Conservation (phyloP, 2,329 filamentous ascomycete genomes). For the Xylaria sp. region DNA sequence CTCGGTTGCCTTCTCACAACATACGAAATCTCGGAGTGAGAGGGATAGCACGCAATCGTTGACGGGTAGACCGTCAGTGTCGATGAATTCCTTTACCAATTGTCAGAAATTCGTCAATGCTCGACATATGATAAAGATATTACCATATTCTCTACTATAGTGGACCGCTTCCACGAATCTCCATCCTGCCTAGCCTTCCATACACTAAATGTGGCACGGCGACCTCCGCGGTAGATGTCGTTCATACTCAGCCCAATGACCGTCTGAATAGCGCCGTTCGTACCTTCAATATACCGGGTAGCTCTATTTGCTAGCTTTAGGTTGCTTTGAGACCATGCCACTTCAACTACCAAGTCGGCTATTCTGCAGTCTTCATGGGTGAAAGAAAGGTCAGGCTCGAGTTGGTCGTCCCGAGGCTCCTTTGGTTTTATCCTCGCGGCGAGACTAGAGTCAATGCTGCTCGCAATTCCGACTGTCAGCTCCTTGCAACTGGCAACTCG, state of each 20-base stretch:
- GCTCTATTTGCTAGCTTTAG: constrained; percentile 2
- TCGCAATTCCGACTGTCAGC: constrained; percentile 1
- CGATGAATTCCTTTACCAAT: constrained; percentile 14
- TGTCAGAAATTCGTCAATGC: no score
- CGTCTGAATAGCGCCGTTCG: neutral
- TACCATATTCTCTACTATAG: neutral
- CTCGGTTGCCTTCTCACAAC: neutral
- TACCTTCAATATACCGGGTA: constrained; percentile 4
- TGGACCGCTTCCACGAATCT: neutral
- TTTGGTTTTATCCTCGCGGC: neutral
- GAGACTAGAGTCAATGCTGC: neutral
- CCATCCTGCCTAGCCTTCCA: constrained; percentile 9
- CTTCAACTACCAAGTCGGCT: constrained; percentile 10
- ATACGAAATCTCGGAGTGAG: constrained; percentile 9
- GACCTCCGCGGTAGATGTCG: constrained; percentile 3
- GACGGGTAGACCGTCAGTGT: neutral
- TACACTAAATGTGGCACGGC: constrained; percentile 4
- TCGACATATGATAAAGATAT: no score
- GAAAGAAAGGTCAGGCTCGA: constrained; percentile 12
- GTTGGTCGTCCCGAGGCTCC: neutral
- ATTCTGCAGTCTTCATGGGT: neutral
- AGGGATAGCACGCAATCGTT: neutral
- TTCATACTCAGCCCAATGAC: constrained; percentile 16
- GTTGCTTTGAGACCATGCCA: constrained; percentile 11
- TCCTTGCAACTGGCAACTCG: neutral